These are phyloP conservation scores for Boletus rubroflammeus DNA, from an alignment of 768 basidiomycete genomes.

Conservation along the genomic window DNA sequence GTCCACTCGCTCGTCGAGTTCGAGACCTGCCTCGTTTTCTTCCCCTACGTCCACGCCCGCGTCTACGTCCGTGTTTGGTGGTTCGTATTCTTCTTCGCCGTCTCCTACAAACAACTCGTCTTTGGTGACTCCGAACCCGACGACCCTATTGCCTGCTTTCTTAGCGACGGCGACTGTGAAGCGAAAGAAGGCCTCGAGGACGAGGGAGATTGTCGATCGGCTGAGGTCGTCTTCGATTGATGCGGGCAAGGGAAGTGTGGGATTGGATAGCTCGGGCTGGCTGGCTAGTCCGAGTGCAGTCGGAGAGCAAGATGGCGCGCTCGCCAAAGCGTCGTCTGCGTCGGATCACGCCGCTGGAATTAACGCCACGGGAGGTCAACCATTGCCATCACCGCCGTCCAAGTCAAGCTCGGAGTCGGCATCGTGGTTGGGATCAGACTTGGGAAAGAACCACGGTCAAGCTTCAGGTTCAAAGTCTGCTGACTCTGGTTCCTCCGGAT, in stretches of 20 bases:
- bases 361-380: background rate
- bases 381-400: constrained; percentile 1
- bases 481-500: background rate
- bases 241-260: constrained; percentile 13
- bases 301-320: constrained; percentile 7
- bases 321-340: background rate
- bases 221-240: constrained; percentile 27
- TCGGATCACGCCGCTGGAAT: constrained; percentile 5
- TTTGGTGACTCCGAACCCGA: constrained; percentile 4
- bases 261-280: constrained; percentile 14
- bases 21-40: constrained; percentile 2
- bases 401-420: background rate
- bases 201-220: constrained; percentile 30
- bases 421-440: constrained; percentile 1
- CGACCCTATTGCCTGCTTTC: constrained; percentile 24
- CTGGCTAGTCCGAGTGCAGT: constrained; percentile 1
- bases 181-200: constrained; percentile 26
- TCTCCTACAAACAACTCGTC: background rate
- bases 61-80: constrained; percentile 5
- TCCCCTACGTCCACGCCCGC: constrained; percentile 9
- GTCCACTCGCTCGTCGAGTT: constrained; percentile 12
- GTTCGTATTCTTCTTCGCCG: constrained; percentile 7
- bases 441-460: background rate
- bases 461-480: background rate
- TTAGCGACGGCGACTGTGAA: constrained; percentile 18